Evolutionary conservation across 257 asterid genomes (phyloP).

Genomic region (Agastache rugosa): DNA sequence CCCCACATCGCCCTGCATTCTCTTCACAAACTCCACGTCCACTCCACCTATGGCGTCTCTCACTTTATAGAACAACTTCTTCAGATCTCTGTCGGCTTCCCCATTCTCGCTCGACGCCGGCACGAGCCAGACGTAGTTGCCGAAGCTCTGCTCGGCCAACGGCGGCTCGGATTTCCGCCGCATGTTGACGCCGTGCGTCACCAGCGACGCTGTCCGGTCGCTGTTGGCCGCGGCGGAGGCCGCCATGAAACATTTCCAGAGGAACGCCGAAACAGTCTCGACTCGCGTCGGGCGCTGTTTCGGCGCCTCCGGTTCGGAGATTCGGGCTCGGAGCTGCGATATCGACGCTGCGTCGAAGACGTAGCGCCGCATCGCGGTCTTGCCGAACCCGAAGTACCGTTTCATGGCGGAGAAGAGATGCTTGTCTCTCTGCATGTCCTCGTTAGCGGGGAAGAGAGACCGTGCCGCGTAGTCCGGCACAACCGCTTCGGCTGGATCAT

Average conservation of each 20-base stretch:
- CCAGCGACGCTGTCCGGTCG: background rate
- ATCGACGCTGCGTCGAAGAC: slow-evolving; percentile 44
- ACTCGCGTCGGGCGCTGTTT: slow-evolving; percentile 42
- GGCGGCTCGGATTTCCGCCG: slow-evolving; percentile 45
- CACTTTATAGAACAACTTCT: slow-evolving; percentile 34
- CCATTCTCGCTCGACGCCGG: slow-evolving; percentile 36
- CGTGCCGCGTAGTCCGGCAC: slow-evolving; percentile 38
- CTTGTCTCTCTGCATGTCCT: slow-evolving; percentile 39
- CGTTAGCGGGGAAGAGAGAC: slow-evolving; percentile 45
- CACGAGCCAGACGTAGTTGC: slow-evolving; percentile 51
- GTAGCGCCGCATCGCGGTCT: slow-evolving; percentile 45
- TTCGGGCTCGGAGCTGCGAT: slow-evolving; percentile 28
- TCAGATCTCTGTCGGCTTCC: slow-evolving; percentile 24
- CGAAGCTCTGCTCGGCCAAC: slow-evolving; percentile 43
- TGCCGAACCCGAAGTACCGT: slow-evolving; percentile 43
- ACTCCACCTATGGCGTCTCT: slow-evolving; percentile 39
- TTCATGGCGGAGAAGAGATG: slow-evolving; percentile 49
- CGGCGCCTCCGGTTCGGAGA: background rate
- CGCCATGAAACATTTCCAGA: slow-evolving; percentile 50
- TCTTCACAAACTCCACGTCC: slow-evolving; percentile 41
- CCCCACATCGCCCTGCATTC: slow-evolving; percentile 47
- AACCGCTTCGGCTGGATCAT: background rate
- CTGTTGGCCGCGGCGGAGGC: slow-evolving; percentile 25
- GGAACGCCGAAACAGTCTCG: slow-evolving; percentile 46
- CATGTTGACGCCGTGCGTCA: slow-evolving; percentile 54